Percentiles rank a stretch among this genome's conserved stretches.
Conservation (phyloP, 2,329 filamentous ascomycete genomes). For the Xylaria sp. region DNA sequence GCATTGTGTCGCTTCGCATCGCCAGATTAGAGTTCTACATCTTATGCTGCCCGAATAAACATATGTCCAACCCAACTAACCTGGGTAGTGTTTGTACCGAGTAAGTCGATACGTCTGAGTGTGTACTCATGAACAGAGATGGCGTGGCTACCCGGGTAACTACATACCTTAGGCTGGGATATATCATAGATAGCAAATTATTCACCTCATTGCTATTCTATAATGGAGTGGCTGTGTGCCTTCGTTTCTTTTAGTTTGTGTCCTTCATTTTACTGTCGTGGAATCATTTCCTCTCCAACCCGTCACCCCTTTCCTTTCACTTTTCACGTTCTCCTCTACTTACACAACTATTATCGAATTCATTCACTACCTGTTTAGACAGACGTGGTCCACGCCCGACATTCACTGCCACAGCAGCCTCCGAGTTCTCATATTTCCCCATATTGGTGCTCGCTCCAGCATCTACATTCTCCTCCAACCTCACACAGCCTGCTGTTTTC, state of each 20-base stretch:
- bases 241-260: neutral
- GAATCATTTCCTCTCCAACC: neutral
- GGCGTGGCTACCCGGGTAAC: neutral
- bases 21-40: neutral
- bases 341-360: neutral
- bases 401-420: neutral
- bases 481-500: neutral
- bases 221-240: neutral
- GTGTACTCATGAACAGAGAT: neutral
- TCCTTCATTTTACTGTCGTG: slow-evolving; percentile 5
- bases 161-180: neutral
- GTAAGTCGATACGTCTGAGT: neutral
- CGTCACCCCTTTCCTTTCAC: neutral
- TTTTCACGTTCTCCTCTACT: neutral
- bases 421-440: neutral
- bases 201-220: neutral
- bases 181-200: too few relatives aligned
- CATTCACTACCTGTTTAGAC: neutral
- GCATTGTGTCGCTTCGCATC: neutral
- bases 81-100: neutral
- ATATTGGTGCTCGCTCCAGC: neutral
- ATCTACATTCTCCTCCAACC: neutral
- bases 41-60: neutral
- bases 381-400: neutral
- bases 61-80: neutral